These are phyloP conservation scores for Suillus bovinus DNA, from an alignment of 768 basidiomycete genomes.

Conservation along the genomic window DNA sequence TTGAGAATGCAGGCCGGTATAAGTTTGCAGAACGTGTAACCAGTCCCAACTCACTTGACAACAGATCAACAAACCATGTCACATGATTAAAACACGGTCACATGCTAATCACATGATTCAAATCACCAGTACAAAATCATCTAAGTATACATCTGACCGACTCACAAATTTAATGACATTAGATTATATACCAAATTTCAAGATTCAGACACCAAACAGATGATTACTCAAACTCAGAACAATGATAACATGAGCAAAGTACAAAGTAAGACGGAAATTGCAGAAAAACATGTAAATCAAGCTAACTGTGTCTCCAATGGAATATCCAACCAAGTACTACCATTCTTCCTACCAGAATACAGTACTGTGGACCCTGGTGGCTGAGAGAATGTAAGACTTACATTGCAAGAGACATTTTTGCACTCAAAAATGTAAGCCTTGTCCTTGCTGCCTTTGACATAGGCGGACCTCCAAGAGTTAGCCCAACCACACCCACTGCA, in stretches of 20 bases:
- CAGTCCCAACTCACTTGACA: not conserved
- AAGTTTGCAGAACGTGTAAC: not conserved
- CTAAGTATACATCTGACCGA: not conserved
- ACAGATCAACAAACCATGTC: not conserved
- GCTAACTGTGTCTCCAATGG: not conserved
- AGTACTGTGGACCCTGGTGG: not conserved
- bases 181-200: not conserved
- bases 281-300: not conserved
- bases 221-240: not conserved
- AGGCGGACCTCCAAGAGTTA: not conserved
- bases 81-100: not conserved
- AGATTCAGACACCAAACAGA: not conserved
- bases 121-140: not conserved
- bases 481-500: conserved; percentile 5
- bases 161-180: not conserved
- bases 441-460: not conserved
- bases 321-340: conserved; percentile 1
- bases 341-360: not conserved
- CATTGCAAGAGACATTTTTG: not conserved
- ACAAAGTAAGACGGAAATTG: not conserved
- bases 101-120: not conserved
- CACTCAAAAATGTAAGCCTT: not conserved
- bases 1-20: too few relatives aligned
- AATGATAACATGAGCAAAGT: not conserved
- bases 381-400: not conserved